Evolutionary conservation across 2,329 filamentous ascomycete species (phyloP), one percentile per base, ranked within the genome.

Genomic region (Verticillium nubilum): DNA sequence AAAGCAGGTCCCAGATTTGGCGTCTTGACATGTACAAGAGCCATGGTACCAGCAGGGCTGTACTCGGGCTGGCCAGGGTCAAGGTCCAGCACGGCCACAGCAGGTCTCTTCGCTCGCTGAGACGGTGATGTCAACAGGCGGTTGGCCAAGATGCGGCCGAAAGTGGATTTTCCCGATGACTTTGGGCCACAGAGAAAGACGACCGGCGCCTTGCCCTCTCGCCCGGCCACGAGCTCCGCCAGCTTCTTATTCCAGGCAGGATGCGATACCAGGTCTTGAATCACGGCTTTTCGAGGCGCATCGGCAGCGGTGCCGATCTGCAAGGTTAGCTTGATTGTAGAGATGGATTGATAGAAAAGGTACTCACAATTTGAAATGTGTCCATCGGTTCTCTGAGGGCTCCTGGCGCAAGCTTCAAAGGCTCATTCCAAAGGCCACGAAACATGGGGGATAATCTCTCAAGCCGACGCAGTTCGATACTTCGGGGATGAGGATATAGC

Each of bases 31-130:
- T 83, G 78, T 15, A 87, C 76, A 4, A 94, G 81, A 1, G 89
- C 90, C 23, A 94, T 68, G 15, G 88, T 86, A 0, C 90, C 90
- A 0, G 87, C 83, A 1, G 87, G 80, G 0, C 83, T 84, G 69
- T 89, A 92, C 68, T 93, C 90, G 2, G 90, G 89, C 67, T 92
- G 90, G 0, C 87, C 88, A 1, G 89, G 88, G 68, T 95, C 90
- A 10, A 94, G 78, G 65, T 64, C 91, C 6, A 95, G 78, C n/a
- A 89, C 76, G 58, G 79, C 80, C 27, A 88, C 26, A 25, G 56
- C 56, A 28, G 37, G 26, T 28, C 56, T 42, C 27, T 52, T 57
- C 3, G 37, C n/a, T 10, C 13, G 17, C 15, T 26, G 37, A 3
- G 42, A 52, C 2, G 37, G 23, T 1, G 37, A 52, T 3, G 85